phyloP scores from a whole-genome alignment of 345 rosid species.

The Camelina sativa region DNA sequence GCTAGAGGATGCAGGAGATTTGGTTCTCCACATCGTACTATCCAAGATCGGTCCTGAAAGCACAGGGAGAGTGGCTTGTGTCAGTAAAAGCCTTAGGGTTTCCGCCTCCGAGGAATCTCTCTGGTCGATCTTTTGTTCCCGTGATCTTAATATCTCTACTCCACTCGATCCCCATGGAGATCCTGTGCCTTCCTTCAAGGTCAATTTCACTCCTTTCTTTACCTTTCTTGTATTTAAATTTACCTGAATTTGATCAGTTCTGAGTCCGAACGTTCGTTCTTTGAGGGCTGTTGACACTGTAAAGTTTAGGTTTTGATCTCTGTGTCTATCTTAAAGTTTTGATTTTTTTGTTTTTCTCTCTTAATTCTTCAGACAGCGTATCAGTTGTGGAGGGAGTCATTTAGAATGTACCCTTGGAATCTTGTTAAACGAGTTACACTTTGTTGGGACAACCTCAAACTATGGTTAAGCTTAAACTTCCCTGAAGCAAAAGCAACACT shows the following conservation, averaged over 20 bases:
- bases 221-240: neutral
- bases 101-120: constrained; percentile 72
- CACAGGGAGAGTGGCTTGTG: constrained; percentile 58
- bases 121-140: constrained; percentile 68
- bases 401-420: constrained; percentile 80
- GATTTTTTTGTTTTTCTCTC: neutral
- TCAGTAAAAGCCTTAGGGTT: constrained; percentile 54
- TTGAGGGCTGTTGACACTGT: neutral
- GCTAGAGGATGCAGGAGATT: constrained; percentile 67
- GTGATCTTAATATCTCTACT: constrained; percentile 64
- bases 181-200: constrained; percentile 75
- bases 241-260: neutral
- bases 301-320: neutral
- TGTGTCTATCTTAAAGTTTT: neutral
- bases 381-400: constrained; percentile 70
- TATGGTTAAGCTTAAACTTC: constrained; percentile 65
- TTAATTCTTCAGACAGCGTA: constrained; percentile 61
- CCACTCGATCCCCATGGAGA: constrained; percentile 73
- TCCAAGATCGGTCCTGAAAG: constrained; percentile 57
- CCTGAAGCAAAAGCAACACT: constrained; percentile 79
- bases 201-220: constrained; percentile 21
- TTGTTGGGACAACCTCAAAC: constrained; percentile 74
- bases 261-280: neutral
- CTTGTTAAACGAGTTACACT: constrained; percentile 71
- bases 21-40: constrained; percentile 59